Evolutionary conservation across 2,329 filamentous ascomycete genomes (phyloP), one percentile per base, ranked within the genome.

Genomic region (Boeremia lycopersici): DNA sequence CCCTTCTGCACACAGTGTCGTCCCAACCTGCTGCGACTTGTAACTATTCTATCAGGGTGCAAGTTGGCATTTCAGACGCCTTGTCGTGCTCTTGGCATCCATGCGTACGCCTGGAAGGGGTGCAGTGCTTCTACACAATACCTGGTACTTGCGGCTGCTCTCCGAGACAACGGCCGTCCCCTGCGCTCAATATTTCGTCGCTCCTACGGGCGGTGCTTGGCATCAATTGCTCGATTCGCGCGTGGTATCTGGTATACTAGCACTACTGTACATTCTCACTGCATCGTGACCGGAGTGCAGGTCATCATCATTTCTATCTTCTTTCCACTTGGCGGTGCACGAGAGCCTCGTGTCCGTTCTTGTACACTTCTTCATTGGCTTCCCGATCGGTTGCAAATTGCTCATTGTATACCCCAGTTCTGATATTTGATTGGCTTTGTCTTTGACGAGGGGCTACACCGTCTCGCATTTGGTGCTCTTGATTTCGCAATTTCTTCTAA

Each of bases 381-480:
- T 57, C 33, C 40, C 53, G 44, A 34, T 63, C 61, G 57, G 57
- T 52, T 62, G 57, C 48, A 62, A 56, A 62, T 56, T 60, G 57
- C 59, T 59, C 48, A 38, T 48, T 54, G 54, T 67, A 67, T 67
- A 67, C 64, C 64, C 64, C 54, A 30, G 53, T 48, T 58, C 45
- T 48, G 56, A 43, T 53, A 50, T 31, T 48, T 52, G 31, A 48
- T 47, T 59, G 46, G 43, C 36, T 53, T 42, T 26, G 31, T 50
- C 47, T 15, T 36, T 41, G 36, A 46, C 30, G 33, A 30, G 15
- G 35, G 39, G 35, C 25, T 36, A 42, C 43, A 50, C 38, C 50
- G 52, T 50, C 36, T 55, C 23, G 52, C 36, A 31, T 43, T 31
- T 38, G 31, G 45, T 38, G 26, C 31, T 49, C 28, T 28, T 29